Percentiles rank a stretch among this genome's conserved stretches.
These are phyloP conservation scores for Vanderwaltozyma verrucispora DNA, from an alignment of 805 yeast genomes.

Conservation along the genomic window DNA sequence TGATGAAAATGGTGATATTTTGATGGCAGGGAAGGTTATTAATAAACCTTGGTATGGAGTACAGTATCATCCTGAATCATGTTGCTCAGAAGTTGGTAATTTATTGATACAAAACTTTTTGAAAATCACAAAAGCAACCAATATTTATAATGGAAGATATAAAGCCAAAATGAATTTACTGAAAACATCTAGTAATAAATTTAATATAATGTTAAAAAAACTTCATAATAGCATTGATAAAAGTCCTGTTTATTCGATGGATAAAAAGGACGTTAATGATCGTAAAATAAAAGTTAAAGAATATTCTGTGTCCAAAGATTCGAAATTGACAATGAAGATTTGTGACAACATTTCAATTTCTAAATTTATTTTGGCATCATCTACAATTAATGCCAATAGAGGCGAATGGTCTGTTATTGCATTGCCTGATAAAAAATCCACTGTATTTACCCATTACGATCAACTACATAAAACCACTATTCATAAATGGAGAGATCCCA, in stretches of 20 bases:
- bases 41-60: conserved; percentile 75
- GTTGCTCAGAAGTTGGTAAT: conserved; percentile 66
- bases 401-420: conserved; percentile 89
- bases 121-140: conserved; percentile 16
- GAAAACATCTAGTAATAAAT: neutral
- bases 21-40: conserved; percentile 73
- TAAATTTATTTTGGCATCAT: conserved; percentile 54
- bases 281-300: conserved; percentile 5
- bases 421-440: conserved; percentile 37
- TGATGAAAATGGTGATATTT: conserved; percentile 34
- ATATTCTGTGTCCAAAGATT: conserved; percentile 7
- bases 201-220: conserved; percentile 4
- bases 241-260: conserved; percentile 12
- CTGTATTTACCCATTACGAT: conserved; percentile 52
- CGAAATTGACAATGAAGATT: conserved; percentile 31
- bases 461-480: conserved; percentile 29
- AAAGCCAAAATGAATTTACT: conserved; percentile 3
- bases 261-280: neutral
- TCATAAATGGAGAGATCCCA: conserved; percentile 22
- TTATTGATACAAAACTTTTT: conserved; percentile 50
- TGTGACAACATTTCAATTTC: conserved; percentile 36
- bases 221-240: conserved; percentile 19
- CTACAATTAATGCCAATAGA: conserved; percentile 35
- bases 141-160: conserved; percentile 14
- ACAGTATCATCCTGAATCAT: conserved; percentile 95